Evolutionary conservation across 805 yeast genomes (phyloP), one percentile per base, ranked within the genome.

Genomic region (Naumovozyma castellii): DNA sequence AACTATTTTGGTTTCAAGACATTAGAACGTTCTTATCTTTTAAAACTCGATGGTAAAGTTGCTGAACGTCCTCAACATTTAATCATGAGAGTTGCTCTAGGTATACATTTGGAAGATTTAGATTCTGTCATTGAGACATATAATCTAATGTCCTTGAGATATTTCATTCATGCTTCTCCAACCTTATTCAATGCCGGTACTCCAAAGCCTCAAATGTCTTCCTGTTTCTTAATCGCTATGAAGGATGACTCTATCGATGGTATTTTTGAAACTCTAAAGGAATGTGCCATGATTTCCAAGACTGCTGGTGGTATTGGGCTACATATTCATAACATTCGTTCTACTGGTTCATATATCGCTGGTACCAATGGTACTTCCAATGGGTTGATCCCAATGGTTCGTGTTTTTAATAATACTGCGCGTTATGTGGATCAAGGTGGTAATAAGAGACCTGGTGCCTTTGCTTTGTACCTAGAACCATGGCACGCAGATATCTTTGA

Each of bases 401-500:
- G 94, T 44, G 97, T 90, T 4, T 88, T 80, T 66, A 90, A 88
- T 66, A 83, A 85, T 61, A 87, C 97, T 13, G 96, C 97, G 6
- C 75, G 96, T 48, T 90, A 88, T 56, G 97, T 88, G 17, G 97
- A 88, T 57, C 97, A 88, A 69, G 97, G 97, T 43, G 97, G 97
- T 36, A 90, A 88, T 64, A 88, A 88, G 62, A 71, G 97, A 52
- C 97, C 97, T 0, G 97, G 97, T 41, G 97, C 97, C 2, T 83
- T 88, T 62, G 94, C 96, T 27, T 66, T 87, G 18, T 88, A 87
- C 62, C 63, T 88, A 30, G 97, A 88, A 65, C 97, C 97, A 38
- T 88, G 97, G 97, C 97, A 88, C 57, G 75, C 82, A 3, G 97
- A 88, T 54, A 71, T 88, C 17, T 80, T 85, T 59, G 94, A 83